Evolutionary conservation across 371 early-diverging fungal species (phyloP).

Genomic region (Mycotypha africana): DNA sequence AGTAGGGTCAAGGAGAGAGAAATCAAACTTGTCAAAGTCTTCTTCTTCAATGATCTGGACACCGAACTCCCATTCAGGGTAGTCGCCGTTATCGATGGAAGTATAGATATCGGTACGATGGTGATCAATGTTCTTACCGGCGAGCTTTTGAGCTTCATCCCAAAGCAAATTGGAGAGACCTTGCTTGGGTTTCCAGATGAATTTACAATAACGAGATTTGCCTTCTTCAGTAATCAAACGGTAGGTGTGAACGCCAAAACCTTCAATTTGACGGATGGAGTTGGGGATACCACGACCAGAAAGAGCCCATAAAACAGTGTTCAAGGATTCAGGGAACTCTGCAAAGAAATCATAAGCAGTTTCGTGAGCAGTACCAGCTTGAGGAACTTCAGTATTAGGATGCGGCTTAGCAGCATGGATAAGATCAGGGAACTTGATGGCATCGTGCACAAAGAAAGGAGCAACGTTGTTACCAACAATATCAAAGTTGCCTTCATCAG

Average conservation of each 20-base stretch:
- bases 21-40: slow-evolving; percentile 40
- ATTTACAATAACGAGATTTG: slow-evolving; percentile 39
- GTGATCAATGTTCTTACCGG: slow-evolving; percentile 47
- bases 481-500: slow-evolving; percentile 56
- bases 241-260: slow-evolving; percentile 44
- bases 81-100: slow-evolving; percentile 41
- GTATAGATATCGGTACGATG: slow-evolving; percentile 41
- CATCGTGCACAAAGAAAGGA: slow-evolving; percentile 46
- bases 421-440: slow-evolving; percentile 45
- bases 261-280: slow-evolving; percentile 36
- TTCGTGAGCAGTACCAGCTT: slow-evolving; percentile 46
- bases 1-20: slow-evolving; percentile 48
- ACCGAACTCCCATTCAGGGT: slow-evolving; percentile 46
- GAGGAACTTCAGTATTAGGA: slow-evolving; percentile 41
- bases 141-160: slow-evolving; percentile 49
- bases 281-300: slow-evolving; percentile 44
- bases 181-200: slow-evolving; percentile 44
- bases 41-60: slow-evolving; percentile 41
- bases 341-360: slow-evolving; percentile 49
- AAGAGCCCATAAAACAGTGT: slow-evolving; percentile 40
- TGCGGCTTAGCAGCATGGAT: slow-evolving; percentile 48
- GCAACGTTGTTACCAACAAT: slow-evolving; percentile 41
- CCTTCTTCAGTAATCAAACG: slow-evolving; percentile 44
- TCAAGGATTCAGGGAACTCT: slow-evolving; percentile 34
- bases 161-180: slow-evolving; percentile 38